These are phyloP conservation scores for Phytophthora sansomeana DNA, from an alignment of 352 stramenopile species.

Conservation along the genomic window DNA sequence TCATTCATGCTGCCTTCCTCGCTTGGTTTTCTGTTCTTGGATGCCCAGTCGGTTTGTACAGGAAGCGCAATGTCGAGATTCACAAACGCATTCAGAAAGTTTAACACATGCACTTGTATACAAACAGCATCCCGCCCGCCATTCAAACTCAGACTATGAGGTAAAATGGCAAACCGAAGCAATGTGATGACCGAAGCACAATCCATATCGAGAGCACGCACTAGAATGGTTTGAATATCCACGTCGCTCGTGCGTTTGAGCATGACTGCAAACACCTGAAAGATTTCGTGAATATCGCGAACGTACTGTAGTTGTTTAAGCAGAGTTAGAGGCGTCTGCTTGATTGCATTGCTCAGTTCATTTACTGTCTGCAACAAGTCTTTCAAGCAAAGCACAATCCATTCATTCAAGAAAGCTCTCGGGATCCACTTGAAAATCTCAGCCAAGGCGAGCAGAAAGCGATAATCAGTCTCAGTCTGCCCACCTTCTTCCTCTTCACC, in stretches of 20 bases:
- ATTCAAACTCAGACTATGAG: conserved; percentile 8
- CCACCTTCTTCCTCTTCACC: conserved; percentile 10
- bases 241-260: conserved; percentile 47
- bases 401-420: conserved; percentile 54
- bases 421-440: conserved; percentile 55
- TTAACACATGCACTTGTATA: conserved; percentile 38
- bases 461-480: conserved; percentile 1
- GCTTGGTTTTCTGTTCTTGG: conserved; percentile 13
- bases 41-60: conserved; percentile 25
- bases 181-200: conserved; percentile 38
- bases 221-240: conserved; percentile 53
- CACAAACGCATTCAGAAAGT: conserved; percentile 49
- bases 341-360: conserved; percentile 37
- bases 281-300: conserved; percentile 33
- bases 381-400: conserved; percentile 56
- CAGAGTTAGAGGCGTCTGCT: conserved; percentile 8
- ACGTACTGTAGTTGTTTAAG: conserved; percentile 13
- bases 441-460: conserved; percentile 34
- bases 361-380: conserved; percentile 52
- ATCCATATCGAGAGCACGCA: conserved; percentile 40
- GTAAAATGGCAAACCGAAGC: conserved; percentile 32
- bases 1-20: conserved; percentile 25
- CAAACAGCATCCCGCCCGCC: conserved; percentile 8
- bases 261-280: conserved; percentile 47
- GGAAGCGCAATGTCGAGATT: conserved; percentile 48